Conservation (phyloP, 768 basidiomycete genomes). For the Tricholoma sp. region DNA sequence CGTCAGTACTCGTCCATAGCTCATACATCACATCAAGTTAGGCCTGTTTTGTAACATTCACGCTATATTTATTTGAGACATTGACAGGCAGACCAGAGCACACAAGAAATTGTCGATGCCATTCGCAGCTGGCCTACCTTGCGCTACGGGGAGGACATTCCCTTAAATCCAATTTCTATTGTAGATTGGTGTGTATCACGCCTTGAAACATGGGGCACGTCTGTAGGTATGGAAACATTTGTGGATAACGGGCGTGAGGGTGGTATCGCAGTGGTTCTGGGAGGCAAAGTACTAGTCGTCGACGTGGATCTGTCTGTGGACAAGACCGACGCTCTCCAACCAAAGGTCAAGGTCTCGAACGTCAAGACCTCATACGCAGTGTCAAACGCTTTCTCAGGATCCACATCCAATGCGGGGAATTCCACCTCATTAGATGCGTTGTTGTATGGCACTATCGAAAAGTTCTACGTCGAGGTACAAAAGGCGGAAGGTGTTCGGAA, state of each 20-base stretch:
- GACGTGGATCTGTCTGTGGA: slow-evolving; percentile 64
- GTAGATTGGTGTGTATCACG: slow-evolving; percentile 55
- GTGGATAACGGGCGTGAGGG: slow-evolving; percentile 52
- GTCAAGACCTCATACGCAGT: slow-evolving; percentile 76
- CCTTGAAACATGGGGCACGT: slow-evolving; percentile 56
- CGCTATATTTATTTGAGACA: slow-evolving; percentile 12
- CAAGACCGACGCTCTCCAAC: slow-evolving; percentile 28
- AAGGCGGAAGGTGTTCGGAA: slow-evolving; percentile 46
- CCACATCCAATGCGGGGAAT: slow-evolving; percentile 38
- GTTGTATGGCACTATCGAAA: slow-evolving; percentile 48
- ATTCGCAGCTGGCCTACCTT: slow-evolving; percentile 42
- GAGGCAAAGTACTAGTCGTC: slow-evolving; percentile 75
- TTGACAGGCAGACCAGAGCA: slow-evolving; percentile 48
- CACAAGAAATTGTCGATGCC: slow-evolving; percentile 42
- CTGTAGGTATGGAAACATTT: slow-evolving; percentile 72
- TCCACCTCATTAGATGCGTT: slow-evolving; percentile 61
- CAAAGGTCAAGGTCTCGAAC: slow-evolving; percentile 41
- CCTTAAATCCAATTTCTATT: slow-evolving; percentile 39
- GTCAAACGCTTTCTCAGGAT: slow-evolving; percentile 32
- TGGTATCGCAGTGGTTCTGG: slow-evolving; percentile 54
- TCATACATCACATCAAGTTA: slow-evolving; percentile 49
- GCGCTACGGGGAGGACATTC: slow-evolving; percentile 61
- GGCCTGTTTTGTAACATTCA: slow-evolving; percentile 14
- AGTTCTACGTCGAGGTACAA: slow-evolving; percentile 58
- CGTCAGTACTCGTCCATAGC: slow-evolving; percentile 56